Evolutionary conservation across 345 rosid genomes (phyloP), one percentile per base, ranked within the genome.

Genomic region (Citrus inodora): DNA sequence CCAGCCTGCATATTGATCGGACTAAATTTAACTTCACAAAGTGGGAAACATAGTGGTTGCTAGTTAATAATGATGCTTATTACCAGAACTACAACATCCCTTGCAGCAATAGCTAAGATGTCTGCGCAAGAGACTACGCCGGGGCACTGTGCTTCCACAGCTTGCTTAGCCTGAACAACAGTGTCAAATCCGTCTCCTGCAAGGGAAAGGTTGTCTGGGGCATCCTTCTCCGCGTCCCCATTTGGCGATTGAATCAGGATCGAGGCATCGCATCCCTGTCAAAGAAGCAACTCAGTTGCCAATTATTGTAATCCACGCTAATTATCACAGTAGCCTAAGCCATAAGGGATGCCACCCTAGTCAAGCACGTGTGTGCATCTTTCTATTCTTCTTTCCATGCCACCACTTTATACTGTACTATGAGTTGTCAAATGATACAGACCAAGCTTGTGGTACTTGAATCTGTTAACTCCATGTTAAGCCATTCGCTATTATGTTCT

Each of bases 171-270:
- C 82, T 86, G 89, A 25, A 85, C 25, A 25, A 96, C 83, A 24
- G 98, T 89, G 80, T 96, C 98, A 33, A 90, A 96, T 4, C 98
- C 99, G 30, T 96, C 99, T 79, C 98, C 99, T 9, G 98, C 97
- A 0, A 96, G 91, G 32, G 99, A 93, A 21, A 86, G 32, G 81
- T 96, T 92, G 78, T 96, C 99, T 9, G 71, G 24, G 1, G 98
- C 90, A 69, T 96, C 97, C 72, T 85, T 96, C 86, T 92, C 99
- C 0, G 98, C 98, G 76, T 91, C 97, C n/a, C 86, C 88, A 7
- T 88, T 89, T 6, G 89, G 89, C 30, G 98, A 94, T 13, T 85
- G 5, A 66, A 94, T 88, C 82, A 96, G 32, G 14, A 91, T 70
- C 1, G 99, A 94, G 0, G 88, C 98, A 75, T 96, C 99, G 74